Conservation (phyloP, 2,329 filamentous ascomycete genomes). For the Raffaelea arxii region DNA sequence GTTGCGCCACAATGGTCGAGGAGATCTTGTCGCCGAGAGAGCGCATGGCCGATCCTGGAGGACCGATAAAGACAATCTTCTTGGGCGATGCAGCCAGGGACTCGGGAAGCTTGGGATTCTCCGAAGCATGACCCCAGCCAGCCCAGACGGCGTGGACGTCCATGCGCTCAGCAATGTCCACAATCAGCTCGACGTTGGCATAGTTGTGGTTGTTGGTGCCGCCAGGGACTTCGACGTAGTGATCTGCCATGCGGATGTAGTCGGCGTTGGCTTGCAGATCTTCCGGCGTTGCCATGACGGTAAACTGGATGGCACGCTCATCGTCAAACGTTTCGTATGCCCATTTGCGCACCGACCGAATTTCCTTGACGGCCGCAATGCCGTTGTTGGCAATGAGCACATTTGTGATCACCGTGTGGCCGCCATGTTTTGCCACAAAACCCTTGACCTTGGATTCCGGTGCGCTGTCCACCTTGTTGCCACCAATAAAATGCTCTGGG, state of each 20-base stretch:
- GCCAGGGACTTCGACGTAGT: slow-evolving; percentile 97
- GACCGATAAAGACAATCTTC: slow-evolving; percentile 98
- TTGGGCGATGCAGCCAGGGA: slow-evolving; percentile 91
- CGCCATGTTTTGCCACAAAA: slow-evolving; percentile 80
- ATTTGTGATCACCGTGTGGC: slow-evolving; percentile 97
- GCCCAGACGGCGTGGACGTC: slow-evolving; percentile 98
- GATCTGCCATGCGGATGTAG: slow-evolving; percentile 98
- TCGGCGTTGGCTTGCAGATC: slow-evolving; percentile 96
- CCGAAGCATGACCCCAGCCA: slow-evolving; percentile 97
- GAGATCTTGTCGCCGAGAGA: slow-evolving; percentile 99
- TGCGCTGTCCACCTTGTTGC: slow-evolving; percentile 77
- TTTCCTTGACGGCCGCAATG: slow-evolving; percentile 99
- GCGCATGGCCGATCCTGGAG: slow-evolving; percentile 95
- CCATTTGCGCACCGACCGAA: slow-evolving; percentile 99
- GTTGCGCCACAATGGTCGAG: slow-evolving; percentile 96
- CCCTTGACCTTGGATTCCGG: slow-evolving; percentile 85
- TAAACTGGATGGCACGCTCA: slow-evolving; percentile 97
- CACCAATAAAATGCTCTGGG: slow-evolving; percentile 91
- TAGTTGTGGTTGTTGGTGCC: slow-evolving; percentile 99
- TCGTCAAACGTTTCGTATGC: slow-evolving; percentile 99
- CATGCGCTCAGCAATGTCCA: slow-evolving; percentile 97
- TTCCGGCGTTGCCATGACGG: slow-evolving; percentile 98
- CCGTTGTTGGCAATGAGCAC: slow-evolving; percentile 99
- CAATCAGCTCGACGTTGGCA: slow-evolving; percentile 97
- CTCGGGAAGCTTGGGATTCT: slow-evolving; percentile 96